These are phyloP conservation scores for Pseudozyma tsukubaensis DNA, from an alignment of 1,284 basidiomycete species.

Conservation along the genomic window DNA sequence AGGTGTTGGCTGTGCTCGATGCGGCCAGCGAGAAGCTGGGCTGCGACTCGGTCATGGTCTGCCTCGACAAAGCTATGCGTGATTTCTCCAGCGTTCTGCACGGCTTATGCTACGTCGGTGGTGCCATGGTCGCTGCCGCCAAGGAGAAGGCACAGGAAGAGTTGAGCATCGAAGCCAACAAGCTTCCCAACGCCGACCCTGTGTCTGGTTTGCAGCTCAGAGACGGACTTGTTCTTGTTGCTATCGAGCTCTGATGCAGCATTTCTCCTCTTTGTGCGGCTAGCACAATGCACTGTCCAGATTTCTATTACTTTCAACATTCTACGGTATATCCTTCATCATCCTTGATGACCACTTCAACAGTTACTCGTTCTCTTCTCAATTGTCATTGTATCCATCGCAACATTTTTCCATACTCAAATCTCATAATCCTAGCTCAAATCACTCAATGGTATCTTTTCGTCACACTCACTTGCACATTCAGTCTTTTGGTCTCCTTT, in stretches of 20 bases:
- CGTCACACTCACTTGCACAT: neutral
- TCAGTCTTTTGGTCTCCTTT: neutral
- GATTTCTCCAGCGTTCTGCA: constrained; percentile 57
- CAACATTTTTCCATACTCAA: neutral
- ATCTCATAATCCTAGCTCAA: neutral
- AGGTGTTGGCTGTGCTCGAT: constrained; percentile 59
- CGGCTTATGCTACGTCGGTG: constrained; percentile 64
- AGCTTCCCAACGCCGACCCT: constrained; percentile 23
- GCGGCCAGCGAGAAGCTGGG: constrained; percentile 56
- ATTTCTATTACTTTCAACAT: constrained; percentile 5
- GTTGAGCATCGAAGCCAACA: constrained; percentile 5
- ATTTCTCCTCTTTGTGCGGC: constrained; percentile 9
- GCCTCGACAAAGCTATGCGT: constrained; percentile 42
- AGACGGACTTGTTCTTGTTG: constrained; percentile 38
- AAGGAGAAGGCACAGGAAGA: constrained; percentile 1
- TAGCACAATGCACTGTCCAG: constrained; percentile 3
- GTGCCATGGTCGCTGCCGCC: constrained; percentile 47
- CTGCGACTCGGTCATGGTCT: constrained; percentile 57
- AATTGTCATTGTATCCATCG: constrained; percentile 11
- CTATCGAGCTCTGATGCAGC: constrained; percentile 37
- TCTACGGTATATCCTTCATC: constrained; percentile 16
- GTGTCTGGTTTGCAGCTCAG: constrained; percentile 29
- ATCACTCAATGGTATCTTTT: constrained; percentile 4
- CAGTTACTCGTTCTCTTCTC: constrained; percentile 26
- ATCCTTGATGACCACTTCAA: constrained; percentile 21